Evolutionary conservation across 1,284 basidiomycete genomes (phyloP).

Genomic region (Tilletia indica): DNA sequence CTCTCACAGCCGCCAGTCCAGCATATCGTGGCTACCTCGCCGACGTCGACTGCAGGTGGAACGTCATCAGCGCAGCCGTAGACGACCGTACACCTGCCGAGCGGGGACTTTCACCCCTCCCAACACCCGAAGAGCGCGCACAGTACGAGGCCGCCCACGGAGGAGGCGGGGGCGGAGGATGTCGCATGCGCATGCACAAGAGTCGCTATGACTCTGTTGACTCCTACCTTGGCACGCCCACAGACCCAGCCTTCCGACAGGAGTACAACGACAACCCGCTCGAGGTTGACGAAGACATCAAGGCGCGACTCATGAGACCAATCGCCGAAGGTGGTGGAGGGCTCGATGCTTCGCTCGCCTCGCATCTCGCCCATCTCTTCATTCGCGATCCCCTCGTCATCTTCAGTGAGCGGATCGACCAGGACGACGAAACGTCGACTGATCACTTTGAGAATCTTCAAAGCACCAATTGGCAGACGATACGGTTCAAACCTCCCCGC

Average conservation of each 20-base stretch:
- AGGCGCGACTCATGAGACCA: slow-evolving; percentile 46
- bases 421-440: slow-evolving; percentile 79
- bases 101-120: slow-evolving; percentile 66
- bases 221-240: slow-evolving; percentile 76
- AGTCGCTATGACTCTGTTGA: slow-evolving; percentile 96
- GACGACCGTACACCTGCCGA: slow-evolving; percentile 96
- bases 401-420: slow-evolving; percentile 89
- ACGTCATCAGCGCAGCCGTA: slow-evolving; percentile 93
- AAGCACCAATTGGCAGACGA: slow-evolving; percentile 99
- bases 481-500: slow-evolving; percentile 94
- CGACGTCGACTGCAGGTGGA: slow-evolving; percentile 97
- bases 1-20: slow-evolving; percentile 88
- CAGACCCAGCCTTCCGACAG: slow-evolving; percentile 76
- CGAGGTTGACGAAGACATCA: slow-evolving; percentile 75
- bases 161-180: slow-evolving; percentile 61
- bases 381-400: slow-evolving; percentile 96
- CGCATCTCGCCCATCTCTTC: slow-evolving; percentile 91
- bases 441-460: slow-evolving; percentile 99
- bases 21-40: slow-evolving; percentile 90
- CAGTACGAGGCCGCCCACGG: slow-evolving; percentile 1
- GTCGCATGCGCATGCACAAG: slow-evolving; percentile 80
- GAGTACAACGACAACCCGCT: slow-evolving; percentile 88
- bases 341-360: slow-evolving; percentile 80
- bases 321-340: slow-evolving; percentile 59
- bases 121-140: slow-evolving; percentile 12